Percentiles rank a stretch among this genome's conserved stretches.
These are phyloP conservation scores for Nelumbo lutea DNA, from an alignment of 164 flowering plant genomes.

Conservation along the genomic window DNA sequence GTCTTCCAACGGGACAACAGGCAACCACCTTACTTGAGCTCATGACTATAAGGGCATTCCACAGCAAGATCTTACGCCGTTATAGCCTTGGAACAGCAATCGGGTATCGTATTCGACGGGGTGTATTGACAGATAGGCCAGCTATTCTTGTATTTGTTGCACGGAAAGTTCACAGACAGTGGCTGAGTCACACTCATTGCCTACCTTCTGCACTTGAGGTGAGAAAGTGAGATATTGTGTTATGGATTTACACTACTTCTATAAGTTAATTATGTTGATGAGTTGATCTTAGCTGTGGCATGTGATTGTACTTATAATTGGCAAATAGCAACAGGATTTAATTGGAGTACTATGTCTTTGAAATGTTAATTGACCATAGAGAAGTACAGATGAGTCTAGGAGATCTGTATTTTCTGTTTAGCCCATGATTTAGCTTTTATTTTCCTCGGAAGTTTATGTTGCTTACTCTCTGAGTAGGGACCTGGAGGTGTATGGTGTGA, in stretches of 20 bases:
- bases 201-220: constrained; percentile 89
- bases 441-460: constrained; percentile 8
- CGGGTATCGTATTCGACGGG: constrained; percentile 76
- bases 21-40: constrained; percentile 89
- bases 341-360: background rate
- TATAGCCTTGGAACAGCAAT: constrained; percentile 89
- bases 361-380: background rate
- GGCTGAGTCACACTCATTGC: constrained; percentile 70
- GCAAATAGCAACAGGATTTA: too few relatives aligned
- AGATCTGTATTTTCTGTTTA: too few relatives aligned
- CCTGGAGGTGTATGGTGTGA: constrained; percentile 99
- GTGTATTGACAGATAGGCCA: constrained; percentile 72
- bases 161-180: constrained; percentile 78
- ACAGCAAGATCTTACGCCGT: constrained; percentile 83
- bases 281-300: too few relatives aligned
- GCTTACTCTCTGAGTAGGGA: constrained; percentile 44
- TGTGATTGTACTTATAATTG: too few relatives aligned
- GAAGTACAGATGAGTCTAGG: background rate
- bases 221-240: constrained; percentile 2
- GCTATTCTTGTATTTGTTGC: constrained; percentile 96
- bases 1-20: constrained; percentile 74
- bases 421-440: background rate
- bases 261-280: too few relatives aligned
- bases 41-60: constrained; percentile 96
- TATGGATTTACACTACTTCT: background rate